Evolutionary conservation across 2,329 filamentous ascomycete species (phyloP).

Genomic region (Pyrenophora teres): DNA sequence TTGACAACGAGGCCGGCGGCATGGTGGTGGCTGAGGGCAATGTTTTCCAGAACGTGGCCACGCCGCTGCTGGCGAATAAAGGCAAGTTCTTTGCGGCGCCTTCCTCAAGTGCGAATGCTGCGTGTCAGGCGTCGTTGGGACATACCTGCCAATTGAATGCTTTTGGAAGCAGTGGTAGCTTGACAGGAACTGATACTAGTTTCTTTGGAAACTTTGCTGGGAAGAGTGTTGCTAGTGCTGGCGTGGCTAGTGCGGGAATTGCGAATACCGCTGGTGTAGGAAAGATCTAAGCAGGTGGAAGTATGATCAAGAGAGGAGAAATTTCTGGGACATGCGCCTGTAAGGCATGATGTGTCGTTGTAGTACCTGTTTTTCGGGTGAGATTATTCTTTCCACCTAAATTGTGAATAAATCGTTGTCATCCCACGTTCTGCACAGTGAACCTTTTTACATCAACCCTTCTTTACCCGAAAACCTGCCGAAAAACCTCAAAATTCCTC

Average conservation of each 20-base stretch:
- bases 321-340: too few relatives aligned
- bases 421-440: too few relatives aligned
- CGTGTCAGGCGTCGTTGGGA: constrained; percentile 10
- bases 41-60: constrained; percentile 17
- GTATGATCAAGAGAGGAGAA: not conserved
- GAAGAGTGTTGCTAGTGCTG: constrained; percentile 6
- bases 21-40: constrained; percentile 21
- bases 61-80: constrained; percentile 1
- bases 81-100: constrained; percentile 8
- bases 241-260: constrained; percentile 1
- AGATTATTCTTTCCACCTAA: too few relatives aligned
- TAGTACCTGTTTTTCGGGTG: not conserved
- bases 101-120: not conserved
- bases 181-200: constrained; percentile 7
- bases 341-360: not conserved
- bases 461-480: too few relatives aligned
- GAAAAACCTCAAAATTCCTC: constrained; percentile 9
- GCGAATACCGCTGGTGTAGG: constrained; percentile 17
- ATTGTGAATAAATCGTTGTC: too few relatives aligned
- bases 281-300: constrained; percentile 9
- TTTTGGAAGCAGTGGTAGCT: constrained; percentile 5
- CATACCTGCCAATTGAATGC: constrained; percentile 13
- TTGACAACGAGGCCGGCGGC: constrained; percentile 12
- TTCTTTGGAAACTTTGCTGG: constrained; percentile 13
- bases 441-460: too few relatives aligned